Conservation (phyloP, 257 asterid genomes). For the Solanum clarkiae region DNA sequence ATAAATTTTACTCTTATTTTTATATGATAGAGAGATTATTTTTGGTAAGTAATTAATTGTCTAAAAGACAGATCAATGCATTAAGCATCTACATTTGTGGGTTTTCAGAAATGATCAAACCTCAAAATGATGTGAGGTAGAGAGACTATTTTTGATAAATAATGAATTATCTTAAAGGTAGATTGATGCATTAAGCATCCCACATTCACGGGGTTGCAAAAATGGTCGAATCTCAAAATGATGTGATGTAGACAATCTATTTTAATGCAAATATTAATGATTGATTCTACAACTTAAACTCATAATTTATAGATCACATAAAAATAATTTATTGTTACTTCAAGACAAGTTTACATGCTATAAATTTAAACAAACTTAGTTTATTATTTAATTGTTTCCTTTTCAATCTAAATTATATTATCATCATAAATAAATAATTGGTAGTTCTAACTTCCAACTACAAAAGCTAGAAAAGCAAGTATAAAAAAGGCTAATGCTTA, state of each 20-base stretch:
- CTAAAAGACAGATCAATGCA: too few relatives aligned
- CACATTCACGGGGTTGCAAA: neutral
- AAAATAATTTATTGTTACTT: neutral
- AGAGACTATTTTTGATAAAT: neutral
- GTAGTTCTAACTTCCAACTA: neutral
- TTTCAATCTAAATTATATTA: neutral
- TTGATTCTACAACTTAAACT: neutral
- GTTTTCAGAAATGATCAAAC: too few relatives aligned
- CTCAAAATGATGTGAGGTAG: neutral
- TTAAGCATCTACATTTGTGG: too few relatives aligned
- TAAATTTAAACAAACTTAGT: neutral
- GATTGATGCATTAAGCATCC: neutral
- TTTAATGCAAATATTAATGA: neutral
- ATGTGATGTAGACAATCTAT: neutral
- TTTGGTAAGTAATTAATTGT: neutral
- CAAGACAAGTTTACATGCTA: neutral
- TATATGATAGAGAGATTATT: neutral
- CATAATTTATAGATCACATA: neutral
- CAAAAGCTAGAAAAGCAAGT: neutral
- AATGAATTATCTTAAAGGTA: neutral
- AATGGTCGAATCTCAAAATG: fast-evolving
- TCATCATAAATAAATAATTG: neutral
- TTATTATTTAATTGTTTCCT: neutral
- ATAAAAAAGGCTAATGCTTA: neutral
- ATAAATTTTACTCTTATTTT: too few relatives aligned